These are phyloP conservation scores for Ramaria rubella DNA, from an alignment of 768 basidiomycete genomes.

Conservation along the genomic window DNA sequence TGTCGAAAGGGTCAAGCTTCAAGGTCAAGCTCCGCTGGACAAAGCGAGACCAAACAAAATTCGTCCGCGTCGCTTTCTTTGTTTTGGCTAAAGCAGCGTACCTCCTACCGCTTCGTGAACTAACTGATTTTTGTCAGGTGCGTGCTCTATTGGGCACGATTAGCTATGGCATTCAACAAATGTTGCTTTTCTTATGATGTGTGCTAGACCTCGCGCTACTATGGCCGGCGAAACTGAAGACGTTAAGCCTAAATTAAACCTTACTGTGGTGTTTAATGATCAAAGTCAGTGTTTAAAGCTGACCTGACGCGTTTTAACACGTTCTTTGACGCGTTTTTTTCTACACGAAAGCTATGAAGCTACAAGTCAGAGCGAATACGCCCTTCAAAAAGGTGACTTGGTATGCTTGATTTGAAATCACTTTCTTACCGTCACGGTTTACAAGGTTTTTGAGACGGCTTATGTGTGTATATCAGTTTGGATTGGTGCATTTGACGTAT, in stretches of 20 bases:
- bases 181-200: neutral
- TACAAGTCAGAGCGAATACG: slow-evolving; percentile 61
- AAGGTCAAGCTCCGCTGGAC: too few species aligned
- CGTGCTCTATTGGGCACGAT: too few species aligned
- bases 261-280: slow-evolving; percentile 51
- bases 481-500: neutral
- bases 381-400: slow-evolving; percentile 54
- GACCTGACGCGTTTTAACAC: slow-evolving; percentile 7
- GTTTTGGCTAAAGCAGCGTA: neutral
- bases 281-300: slow-evolving; percentile 33
- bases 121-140: too few species aligned
- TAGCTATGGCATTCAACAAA: too few species aligned
- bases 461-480: neutral
- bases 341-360: slow-evolving; percentile 44
- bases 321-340: slow-evolving; percentile 4
- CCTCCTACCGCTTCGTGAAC: too few species aligned
- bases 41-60: neutral
- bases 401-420: neutral
- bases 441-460: slow-evolving; percentile 4
- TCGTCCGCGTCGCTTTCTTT: neutral
- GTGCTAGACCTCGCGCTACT: neutral
- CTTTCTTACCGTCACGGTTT: neutral
- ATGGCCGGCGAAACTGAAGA: slow-evolving; percentile 32
- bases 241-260: slow-evolving; percentile 64
- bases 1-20: neutral